phyloP scores from a whole-genome alignment of 73 alveolate genomes.

The Blepharisma japonicum region DNA sequence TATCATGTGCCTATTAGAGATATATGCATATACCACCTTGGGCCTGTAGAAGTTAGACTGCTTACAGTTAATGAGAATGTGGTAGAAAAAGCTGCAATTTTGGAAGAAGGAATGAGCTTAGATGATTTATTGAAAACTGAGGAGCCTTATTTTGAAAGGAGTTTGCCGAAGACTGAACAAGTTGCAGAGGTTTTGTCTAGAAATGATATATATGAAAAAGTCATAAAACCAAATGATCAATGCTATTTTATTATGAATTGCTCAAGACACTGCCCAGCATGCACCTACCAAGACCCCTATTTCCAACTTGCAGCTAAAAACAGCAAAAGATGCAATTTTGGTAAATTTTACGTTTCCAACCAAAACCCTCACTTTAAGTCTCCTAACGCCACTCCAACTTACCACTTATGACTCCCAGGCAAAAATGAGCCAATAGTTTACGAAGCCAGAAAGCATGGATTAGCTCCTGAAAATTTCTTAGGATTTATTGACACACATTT shows the following conservation, averaged over 20 bases:
- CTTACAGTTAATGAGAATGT: neutral
- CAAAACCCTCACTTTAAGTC: constrained; percentile 18
- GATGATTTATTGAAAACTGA: neutral
- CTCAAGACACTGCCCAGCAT: constrained; percentile 25
- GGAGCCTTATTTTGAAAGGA: neutral
- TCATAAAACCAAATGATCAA: neutral
- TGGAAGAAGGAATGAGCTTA: neutral
- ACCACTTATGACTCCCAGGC: neutral
- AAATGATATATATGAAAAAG: neutral
- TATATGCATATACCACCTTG: constrained; percentile 1
- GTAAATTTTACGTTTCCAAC: constrained; percentile 5
- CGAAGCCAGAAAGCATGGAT: constrained; percentile 6
- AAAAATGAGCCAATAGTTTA: neutral
- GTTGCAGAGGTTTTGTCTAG: neutral
- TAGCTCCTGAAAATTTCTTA: neutral
- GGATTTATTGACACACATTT: constrained; percentile 12
- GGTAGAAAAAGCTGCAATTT: neutral
- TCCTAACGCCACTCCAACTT: constrained; percentile 22
- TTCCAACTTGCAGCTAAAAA: constrained; percentile 13
- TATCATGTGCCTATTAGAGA: constrained; percentile 9
- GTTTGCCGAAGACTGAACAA: neutral
- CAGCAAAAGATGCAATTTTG: constrained; percentile 14
- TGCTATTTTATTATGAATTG: constrained; percentile 25
- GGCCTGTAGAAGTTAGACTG: constrained; percentile 8
- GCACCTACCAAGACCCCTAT: neutral